Base-by-base conservation (phyloP, 768 basidiomycete species). In the Suillus weaverae region DNA sequence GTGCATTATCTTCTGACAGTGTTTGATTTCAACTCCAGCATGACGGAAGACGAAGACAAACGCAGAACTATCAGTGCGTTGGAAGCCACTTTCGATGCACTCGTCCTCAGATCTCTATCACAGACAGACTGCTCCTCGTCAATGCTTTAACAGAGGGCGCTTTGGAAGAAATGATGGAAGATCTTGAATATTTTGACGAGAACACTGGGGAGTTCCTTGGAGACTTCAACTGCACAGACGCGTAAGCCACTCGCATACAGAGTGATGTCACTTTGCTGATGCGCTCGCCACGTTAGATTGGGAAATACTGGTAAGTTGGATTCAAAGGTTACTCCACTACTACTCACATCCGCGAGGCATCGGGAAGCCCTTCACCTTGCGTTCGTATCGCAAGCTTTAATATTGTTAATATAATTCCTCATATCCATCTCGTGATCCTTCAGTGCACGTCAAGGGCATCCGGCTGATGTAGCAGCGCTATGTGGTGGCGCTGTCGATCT, bases 241-340 rank as follows among this genome's bases (percentile, higher is more conserved):
- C 67, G 76, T 77, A 70, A 38, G 74, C 67, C n/a, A 26, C 38
- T 43, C 13, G 14, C 20, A 38, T n/a, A 5, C 26, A 22, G 35
- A 13, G 5, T 39, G 59, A 33, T 20, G 33, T 26, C n/a, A n/a
- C n/a, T 20, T 18, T 35, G 30, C 50, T 33, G 26, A 48, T 50
- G 36, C 33, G 63, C 66, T 50, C 61, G 6, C 16, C 30, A 36
- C 13, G 33, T 38, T 60, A 75, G 76, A 30, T 59, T 59, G 32
- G 72, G 74, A 60, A 76, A 75, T 66, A 75, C 74, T 50, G 67
- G 74, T 75, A 63, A 76, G 76, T 44, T 61, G 22, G 26, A n/a
- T 46, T 32, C 32, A 36, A n/a, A 64, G 63, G 22, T 33, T 64
- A 30, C 44, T 60, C 5, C 39, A 30, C 16, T 50, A 43, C 14